Percentiles rank a stretch among this genome's conserved stretches.
These are phyloP conservation scores for Neurospora africana DNA, from an alignment of 495 filamentous ascomycete species.

Conservation along the genomic window DNA sequence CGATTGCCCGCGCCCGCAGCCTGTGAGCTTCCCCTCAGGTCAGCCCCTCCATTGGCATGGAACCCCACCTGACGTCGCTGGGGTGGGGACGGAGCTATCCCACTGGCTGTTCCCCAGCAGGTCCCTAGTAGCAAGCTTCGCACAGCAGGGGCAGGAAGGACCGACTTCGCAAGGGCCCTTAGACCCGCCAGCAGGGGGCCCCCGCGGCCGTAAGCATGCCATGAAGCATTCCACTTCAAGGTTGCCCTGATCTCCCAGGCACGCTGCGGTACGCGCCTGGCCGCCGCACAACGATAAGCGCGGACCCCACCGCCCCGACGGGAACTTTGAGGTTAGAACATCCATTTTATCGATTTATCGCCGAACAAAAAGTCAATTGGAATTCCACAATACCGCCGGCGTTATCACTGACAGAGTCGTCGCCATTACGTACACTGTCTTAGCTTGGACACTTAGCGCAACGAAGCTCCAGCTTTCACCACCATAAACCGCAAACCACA, in stretches of 20 bases:
- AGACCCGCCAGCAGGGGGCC: not conserved
- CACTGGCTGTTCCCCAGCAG: not conserved
- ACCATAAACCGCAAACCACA: not conserved
- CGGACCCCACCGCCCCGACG: not conserved
- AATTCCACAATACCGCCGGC: not conserved
- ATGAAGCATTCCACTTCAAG: not conserved
- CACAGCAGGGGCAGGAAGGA: not conserved
- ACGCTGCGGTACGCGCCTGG: not conserved
- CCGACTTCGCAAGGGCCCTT: not conserved
- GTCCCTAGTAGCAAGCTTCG: not conserved
- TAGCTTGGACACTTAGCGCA: not conserved
- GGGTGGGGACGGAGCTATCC: not conserved
- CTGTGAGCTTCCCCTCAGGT: not conserved
- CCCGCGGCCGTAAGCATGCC: not conserved
- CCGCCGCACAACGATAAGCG: not conserved
- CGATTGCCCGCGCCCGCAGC: not conserved
- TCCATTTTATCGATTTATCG: not conserved
- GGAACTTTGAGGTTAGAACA: not conserved
- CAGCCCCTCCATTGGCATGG: not conserved
- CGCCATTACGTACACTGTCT: not conserved
- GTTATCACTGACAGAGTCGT: not conserved
- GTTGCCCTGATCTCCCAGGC: not conserved
- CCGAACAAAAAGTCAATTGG: not conserved
- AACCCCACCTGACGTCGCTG: conserved; percentile 17
- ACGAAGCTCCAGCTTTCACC: not conserved